Evolutionary conservation across 768 basidiomycete genomes (phyloP).

Genomic region (Mycena albidolilacea): DNA sequence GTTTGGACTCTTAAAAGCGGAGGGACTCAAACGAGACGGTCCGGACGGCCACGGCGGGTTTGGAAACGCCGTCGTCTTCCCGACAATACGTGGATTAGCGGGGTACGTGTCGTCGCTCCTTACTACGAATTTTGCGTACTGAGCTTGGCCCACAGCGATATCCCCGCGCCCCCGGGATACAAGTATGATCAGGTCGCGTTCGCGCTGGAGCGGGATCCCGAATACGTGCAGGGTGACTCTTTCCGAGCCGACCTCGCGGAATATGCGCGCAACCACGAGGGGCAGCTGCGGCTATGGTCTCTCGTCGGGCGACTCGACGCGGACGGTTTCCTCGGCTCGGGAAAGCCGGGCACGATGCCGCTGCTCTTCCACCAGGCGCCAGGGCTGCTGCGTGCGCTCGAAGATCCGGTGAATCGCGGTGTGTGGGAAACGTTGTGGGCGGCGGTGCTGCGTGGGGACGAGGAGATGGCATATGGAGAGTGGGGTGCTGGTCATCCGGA

Average conservation of each 20-base stretch:
- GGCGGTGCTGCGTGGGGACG: conserved; percentile 14
- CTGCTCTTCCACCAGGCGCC: conserved; percentile 31
- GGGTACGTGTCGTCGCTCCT: not conserved
- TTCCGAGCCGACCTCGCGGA: conserved; percentile 18
- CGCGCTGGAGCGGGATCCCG: conserved; percentile 16
- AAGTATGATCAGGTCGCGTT: conserved; percentile 10
- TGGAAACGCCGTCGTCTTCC: conserved; percentile 32
- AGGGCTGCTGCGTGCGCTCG: conserved; percentile 28
- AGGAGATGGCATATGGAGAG: conserved; percentile 19
- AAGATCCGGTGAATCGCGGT: conserved; percentile 25
- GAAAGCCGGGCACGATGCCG: conserved; percentile 21
- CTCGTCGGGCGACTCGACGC: conserved; percentile 36
- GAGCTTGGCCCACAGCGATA: conserved; percentile 10
- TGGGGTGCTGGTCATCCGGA: conserved; percentile 24
- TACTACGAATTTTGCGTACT: conserved; percentile 1
- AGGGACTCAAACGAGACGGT: conserved; percentile 31
- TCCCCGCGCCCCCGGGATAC: conserved; percentile 37
- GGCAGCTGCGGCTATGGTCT: conserved; percentile 32
- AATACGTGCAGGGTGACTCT: conserved; percentile 1
- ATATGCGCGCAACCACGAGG: conserved; percentile 30
- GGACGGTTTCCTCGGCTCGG: conserved; percentile 15
- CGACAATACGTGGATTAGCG: conserved; percentile 11
- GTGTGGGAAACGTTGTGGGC: conserved; percentile 38
- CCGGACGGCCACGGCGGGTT: conserved; percentile 2
- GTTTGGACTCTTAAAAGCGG: conserved; percentile 34